phyloP scores from a whole-genome alignment of 228 moss, liverwort and hornwort species.

The Sphagnum fallax region DNA sequence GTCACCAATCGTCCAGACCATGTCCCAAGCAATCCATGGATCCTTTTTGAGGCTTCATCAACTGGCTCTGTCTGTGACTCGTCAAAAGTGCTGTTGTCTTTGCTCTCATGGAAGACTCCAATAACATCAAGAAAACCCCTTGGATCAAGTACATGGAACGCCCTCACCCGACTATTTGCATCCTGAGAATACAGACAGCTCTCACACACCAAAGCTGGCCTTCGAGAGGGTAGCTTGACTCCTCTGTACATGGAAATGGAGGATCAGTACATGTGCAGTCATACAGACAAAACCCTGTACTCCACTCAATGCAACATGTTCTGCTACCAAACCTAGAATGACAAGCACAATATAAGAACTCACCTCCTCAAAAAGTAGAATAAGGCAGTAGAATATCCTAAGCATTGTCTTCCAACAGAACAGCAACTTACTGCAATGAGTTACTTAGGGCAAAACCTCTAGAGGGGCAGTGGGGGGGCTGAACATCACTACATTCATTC shows the following conservation, averaged over 20 bases:
- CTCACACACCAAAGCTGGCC: conserved; percentile 94
- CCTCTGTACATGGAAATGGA: conserved; percentile 46
- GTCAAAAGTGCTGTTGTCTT: conserved; percentile 40
- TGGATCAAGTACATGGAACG: conserved; percentile 84
- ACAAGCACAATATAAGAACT: background rate
- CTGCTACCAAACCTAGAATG: background rate
- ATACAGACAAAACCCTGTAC: background rate
- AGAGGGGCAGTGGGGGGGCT: too few relatives aligned
- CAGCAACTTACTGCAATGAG: too few relatives aligned
- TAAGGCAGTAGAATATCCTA: too few relatives aligned
- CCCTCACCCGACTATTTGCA: conserved; percentile 56
- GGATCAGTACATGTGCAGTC: background rate
- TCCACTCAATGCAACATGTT: background rate
- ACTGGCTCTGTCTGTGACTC: conserved; percentile 22
- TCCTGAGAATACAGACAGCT: conserved; percentile 80
- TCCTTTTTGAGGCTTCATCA: conserved; percentile 34
- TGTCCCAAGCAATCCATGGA: conserved; percentile 65
- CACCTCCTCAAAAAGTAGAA: too few relatives aligned
- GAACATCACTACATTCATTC: too few relatives aligned
- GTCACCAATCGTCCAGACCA: conserved; percentile 77
- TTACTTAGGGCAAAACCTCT: too few relatives aligned
- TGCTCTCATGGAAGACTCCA: conserved; percentile 74
- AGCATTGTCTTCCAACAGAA: too few relatives aligned
- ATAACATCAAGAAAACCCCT: conserved; percentile 87
- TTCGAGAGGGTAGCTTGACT: conserved; percentile 84